These are phyloP conservation scores for Chlamydomonas reinhardtii DNA, from an alignment of 163 green algal genomes.

Conservation along the genomic window DNA sequence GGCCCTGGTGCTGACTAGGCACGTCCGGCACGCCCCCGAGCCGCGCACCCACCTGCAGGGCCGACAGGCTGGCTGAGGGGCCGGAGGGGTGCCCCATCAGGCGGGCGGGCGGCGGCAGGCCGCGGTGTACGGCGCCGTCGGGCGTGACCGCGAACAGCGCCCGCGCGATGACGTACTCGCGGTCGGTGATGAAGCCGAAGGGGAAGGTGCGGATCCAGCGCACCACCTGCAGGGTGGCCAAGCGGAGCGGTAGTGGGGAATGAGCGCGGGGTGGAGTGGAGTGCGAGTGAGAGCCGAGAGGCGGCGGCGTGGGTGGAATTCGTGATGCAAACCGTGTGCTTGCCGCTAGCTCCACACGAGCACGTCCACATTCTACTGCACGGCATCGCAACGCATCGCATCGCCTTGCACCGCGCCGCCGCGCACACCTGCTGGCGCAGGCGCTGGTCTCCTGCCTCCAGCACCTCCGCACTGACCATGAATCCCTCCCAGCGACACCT, in stretches of 20 bases:
- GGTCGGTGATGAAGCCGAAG: conserved; percentile 81
- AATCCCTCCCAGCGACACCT: conserved; percentile 55
- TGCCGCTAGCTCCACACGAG: too few relatives aligned
- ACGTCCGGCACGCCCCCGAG: too few relatives aligned
- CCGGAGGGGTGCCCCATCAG: neutral
- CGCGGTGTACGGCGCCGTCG: conserved; percentile 38
- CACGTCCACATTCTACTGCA: too few relatives aligned
- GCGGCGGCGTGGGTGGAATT: too few relatives aligned
- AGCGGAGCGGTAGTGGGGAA: too few relatives aligned
- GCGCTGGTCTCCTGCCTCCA: conserved; percentile 39
- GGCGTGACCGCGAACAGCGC: conserved; percentile 59
- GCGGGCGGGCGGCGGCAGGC: conserved; percentile 21
- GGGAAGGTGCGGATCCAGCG: conserved; percentile 86
- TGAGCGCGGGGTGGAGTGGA: too few relatives aligned
- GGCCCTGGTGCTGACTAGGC: too few relatives aligned
- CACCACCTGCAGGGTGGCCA: conserved; percentile 72
- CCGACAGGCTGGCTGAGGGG: neutral
- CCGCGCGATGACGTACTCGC: conserved; percentile 86
- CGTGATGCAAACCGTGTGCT: too few relatives aligned
- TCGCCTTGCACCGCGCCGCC: too few relatives aligned
- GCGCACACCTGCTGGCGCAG: conserved; percentile 29
- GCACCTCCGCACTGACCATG: conserved; percentile 38
- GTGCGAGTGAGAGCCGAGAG: too few relatives aligned
- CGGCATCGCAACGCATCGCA: too few relatives aligned
- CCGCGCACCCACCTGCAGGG: too few relatives aligned